A percentile compares a stretch with the other conserved stretches of the same genome.
Evolutionary conservation across 2,329 filamentous ascomycete species (phyloP).

Genomic region (Didymella glomerata): DNA sequence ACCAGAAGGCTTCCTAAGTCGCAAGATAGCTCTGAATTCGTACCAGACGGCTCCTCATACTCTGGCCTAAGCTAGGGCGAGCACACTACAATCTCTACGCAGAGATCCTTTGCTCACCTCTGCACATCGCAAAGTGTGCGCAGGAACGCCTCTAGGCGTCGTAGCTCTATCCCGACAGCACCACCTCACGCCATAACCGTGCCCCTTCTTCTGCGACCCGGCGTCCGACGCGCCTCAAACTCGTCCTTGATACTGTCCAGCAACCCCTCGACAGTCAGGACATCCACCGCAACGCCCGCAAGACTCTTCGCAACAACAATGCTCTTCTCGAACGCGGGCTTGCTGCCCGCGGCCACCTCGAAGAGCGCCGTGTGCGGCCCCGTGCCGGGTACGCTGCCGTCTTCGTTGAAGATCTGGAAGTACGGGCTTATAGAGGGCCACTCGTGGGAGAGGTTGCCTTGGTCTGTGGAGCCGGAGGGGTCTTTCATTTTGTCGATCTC

Average conservation of each 20-base stretch:
- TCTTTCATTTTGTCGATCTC: slow-evolving; percentile 17
- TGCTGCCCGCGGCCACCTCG: slow-evolving; percentile 24
- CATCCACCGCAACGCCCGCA: slow-evolving; percentile 25
- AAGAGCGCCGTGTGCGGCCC: slow-evolving; percentile 29
- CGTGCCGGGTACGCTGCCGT: slow-evolving; percentile 20
- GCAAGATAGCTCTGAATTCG: too few relatives aligned
- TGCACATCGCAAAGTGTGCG: too few relatives aligned
- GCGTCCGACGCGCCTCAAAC: slow-evolving; percentile 11
- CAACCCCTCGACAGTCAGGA: slow-evolving; percentile 23
- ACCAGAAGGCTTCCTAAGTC: too few relatives aligned
- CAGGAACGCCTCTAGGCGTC: too few relatives aligned
- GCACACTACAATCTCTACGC: too few relatives aligned
- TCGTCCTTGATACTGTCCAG: slow-evolving; percentile 24
- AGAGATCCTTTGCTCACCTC: too few relatives aligned
- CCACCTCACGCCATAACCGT: neutral
- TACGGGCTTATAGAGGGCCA: slow-evolving; percentile 28
- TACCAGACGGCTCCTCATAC: too few relatives aligned
- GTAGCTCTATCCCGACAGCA: too few relatives aligned
- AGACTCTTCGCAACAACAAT: slow-evolving; percentile 24
- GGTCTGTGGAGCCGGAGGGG: slow-evolving; percentile 24
- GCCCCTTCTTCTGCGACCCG: slow-evolving; percentile 4
- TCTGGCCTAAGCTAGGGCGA: too few relatives aligned
- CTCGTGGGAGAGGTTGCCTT: slow-evolving; percentile 29
- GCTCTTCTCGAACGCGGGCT: slow-evolving; percentile 26
- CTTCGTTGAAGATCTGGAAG: slow-evolving; percentile 27